Base-by-base conservation (phyloP, 2,329 filamentous ascomycete species). In the Colletotrichum chrysophilum region DNA sequence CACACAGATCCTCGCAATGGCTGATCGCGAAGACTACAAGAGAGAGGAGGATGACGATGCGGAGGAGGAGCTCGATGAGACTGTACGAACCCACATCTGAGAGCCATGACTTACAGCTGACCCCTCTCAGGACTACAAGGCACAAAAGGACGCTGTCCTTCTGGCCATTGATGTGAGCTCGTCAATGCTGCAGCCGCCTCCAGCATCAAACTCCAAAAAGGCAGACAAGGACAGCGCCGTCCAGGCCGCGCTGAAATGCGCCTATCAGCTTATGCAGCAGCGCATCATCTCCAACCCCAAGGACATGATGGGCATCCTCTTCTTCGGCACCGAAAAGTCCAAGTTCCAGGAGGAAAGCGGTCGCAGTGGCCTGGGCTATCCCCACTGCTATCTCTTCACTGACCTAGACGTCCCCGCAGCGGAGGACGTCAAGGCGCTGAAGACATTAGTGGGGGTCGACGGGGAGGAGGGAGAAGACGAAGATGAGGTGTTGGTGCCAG, bases 211-310 rank as follows among this genome's bases (percentile, higher is more conserved):
- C 76, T 90, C 93, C 66, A 98, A 95, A 85, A 96, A 96, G 83
- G 91, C 92, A 58, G 94, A 95, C 78, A 92, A 89, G 73, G 95
- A 96, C 80, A 96, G 94, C 60, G 93, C 96, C 5, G 89, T 95
- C 1, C 90, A 93, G 68, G 96, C 96, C 18, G 96, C 97, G 5
- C 86, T 99, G 66, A 98, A 98, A 88, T 98, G 95, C 80, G 97
- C 96, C 74, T 98, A 98, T 81, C 92, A 95, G 81, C 89, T 99
- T 69, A 98, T 99, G 95, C 95, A 98, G 86, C 96, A 98, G 86
- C 95, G 97, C 80, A 98, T 99, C 84, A 98, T 99, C 80, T 96
- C 96, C 5, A 96, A 96, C 77, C 97, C 97, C 2, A 96, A 94
- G 81, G 97, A 99, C 77, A 97, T 98, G 95, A 98, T 99, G 91